A percentile compares a stretch with the other conserved stretches of the same genome.
phyloP scores from a whole-genome alignment of 345 rosid genomes.

The Alliaria petiolata region DNA sequence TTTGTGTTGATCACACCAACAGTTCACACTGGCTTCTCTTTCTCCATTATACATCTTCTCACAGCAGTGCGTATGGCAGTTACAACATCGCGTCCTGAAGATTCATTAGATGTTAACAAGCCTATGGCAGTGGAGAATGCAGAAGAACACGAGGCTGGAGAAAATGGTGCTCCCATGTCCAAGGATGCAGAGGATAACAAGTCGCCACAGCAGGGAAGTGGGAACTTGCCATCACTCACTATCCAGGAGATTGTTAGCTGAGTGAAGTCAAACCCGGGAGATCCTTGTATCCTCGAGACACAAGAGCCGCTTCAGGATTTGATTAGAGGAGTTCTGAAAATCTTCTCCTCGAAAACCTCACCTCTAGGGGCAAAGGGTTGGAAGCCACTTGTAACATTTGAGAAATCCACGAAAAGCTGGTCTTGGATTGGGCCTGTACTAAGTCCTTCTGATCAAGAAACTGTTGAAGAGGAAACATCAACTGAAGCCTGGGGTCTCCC shows the following conservation, averaged over 20 bases:
- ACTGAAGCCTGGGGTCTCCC: constrained; percentile 96
- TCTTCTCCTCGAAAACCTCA: constrained; percentile 84
- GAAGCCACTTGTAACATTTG: constrained; percentile 84
- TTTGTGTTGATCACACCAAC: constrained; percentile 89
- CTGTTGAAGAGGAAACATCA: constrained; percentile 80
- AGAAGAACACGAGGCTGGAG: constrained; percentile 42
- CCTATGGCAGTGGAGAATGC: constrained; percentile 45
- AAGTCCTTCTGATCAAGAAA: constrained; percentile 55
- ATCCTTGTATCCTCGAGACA: constrained; percentile 88
- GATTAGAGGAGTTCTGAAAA: constrained; percentile 92
- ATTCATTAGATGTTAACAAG: constrained; percentile 55
- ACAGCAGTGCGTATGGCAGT: constrained; percentile 91
- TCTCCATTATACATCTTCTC: constrained; percentile 93
- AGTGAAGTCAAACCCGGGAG: constrained; percentile 84
- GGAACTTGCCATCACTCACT: constrained; percentile 60
- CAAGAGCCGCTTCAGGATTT: constrained; percentile 97
- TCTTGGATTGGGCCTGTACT: constrained; percentile 83
- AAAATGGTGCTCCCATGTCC: constrained; percentile 40
- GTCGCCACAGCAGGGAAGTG: constrained; percentile 38
- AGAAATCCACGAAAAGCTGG: constrained; percentile 83
- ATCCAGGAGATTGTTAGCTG: constrained; percentile 91
- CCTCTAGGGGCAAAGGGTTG: constrained; percentile 97
- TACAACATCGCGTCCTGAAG: constrained; percentile 62
- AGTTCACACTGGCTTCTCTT: constrained; percentile 89
- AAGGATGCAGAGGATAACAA: constrained; percentile 43